A percentile compares a stretch with the other conserved stretches of the same genome.
phyloP scores from a whole-genome alignment of 257 asterid species.

The Nemophila menziesii region DNA sequence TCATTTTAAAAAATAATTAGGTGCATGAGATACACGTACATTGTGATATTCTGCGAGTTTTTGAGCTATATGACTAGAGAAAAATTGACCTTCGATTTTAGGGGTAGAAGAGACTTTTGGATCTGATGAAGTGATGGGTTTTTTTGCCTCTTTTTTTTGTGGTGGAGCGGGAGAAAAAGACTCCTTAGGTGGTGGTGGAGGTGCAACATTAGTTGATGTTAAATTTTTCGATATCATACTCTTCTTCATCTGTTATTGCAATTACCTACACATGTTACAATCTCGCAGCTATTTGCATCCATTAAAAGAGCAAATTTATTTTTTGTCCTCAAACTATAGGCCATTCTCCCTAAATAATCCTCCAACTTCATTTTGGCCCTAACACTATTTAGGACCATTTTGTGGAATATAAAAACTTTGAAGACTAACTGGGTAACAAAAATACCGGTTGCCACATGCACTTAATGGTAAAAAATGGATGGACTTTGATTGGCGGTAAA shows the following conservation, averaged over 20 bases:
- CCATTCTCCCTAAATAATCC: too few relatives aligned
- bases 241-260: constrained; percentile 87
- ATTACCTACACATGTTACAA: constrained; percentile 38
- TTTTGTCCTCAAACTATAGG: too few relatives aligned
- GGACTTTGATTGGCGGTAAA: too few relatives aligned
- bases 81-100: constrained; percentile 55
- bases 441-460: too few relatives aligned
- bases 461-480: too few relatives aligned
- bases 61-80: constrained; percentile 89
- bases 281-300: background rate
- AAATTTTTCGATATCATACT: constrained; percentile 60
- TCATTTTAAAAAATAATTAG: too few relatives aligned
- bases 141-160: constrained; percentile 45
- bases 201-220: constrained; percentile 62
- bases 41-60: constrained; percentile 75
- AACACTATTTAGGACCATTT: too few relatives aligned
- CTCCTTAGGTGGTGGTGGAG: constrained; percentile 45
- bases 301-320: too few relatives aligned
- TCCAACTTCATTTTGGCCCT: too few relatives aligned
- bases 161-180: constrained; percentile 60
- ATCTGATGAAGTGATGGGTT: constrained; percentile 44
- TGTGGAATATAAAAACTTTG: too few relatives aligned
- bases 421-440: too few relatives aligned
- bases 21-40: constrained; percentile 28
- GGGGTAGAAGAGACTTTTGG: constrained; percentile 47